Evolutionary conservation across 352 stramenopile genomes (phyloP).

Genomic region (Nothophytophthora sp.): DNA sequence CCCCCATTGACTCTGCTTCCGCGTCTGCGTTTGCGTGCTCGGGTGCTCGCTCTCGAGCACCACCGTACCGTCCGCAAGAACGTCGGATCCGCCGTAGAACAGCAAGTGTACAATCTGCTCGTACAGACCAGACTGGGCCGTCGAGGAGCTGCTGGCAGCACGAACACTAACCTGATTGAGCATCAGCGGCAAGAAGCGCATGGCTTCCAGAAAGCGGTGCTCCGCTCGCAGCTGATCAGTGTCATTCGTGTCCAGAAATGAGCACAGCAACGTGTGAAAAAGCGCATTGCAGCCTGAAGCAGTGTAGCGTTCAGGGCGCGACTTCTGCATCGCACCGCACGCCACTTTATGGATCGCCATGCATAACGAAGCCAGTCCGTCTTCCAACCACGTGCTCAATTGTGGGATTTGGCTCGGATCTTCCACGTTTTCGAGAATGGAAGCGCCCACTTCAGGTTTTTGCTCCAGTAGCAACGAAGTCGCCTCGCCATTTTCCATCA

Average conservation of each 20-base stretch:
- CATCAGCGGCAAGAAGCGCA: slow-evolving; percentile 79
- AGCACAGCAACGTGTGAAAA: slow-evolving; percentile 81
- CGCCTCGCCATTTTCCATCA: slow-evolving; percentile 17
- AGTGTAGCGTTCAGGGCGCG: slow-evolving; percentile 77
- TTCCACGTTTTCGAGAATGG: slow-evolving; percentile 7
- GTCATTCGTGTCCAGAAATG: slow-evolving; percentile 60
- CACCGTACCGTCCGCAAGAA: slow-evolving; percentile 64
- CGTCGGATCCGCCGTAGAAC: slow-evolving; percentile 75
- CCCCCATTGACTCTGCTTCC: slow-evolving; percentile 84
- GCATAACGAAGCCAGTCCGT: slow-evolving; percentile 75
- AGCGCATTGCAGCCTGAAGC: slow-evolving; percentile 74
- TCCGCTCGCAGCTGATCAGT: slow-evolving; percentile 64
- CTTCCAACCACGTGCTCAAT: slow-evolving; percentile 57
- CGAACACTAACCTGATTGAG: slow-evolving; percentile 48
- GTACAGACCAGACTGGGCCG: slow-evolving; percentile 23
- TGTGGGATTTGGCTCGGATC: slow-evolving; percentile 22
- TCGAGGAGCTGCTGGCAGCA: slow-evolving; percentile 24
- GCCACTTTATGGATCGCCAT: slow-evolving; percentile 88
- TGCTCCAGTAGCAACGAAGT: slow-evolving; percentile 33
- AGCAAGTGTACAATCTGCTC: slow-evolving; percentile 60
- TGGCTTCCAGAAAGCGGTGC: slow-evolving; percentile 65
- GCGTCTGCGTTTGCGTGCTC: slow-evolving; percentile 85
- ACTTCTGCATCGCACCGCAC: slow-evolving; percentile 83
- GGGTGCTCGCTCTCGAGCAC: slow-evolving; percentile 76
- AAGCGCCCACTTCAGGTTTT: slow-evolving; percentile 18